These are phyloP conservation scores for Pichia californica DNA, from an alignment of 805 yeast species.

Conservation along the genomic window DNA sequence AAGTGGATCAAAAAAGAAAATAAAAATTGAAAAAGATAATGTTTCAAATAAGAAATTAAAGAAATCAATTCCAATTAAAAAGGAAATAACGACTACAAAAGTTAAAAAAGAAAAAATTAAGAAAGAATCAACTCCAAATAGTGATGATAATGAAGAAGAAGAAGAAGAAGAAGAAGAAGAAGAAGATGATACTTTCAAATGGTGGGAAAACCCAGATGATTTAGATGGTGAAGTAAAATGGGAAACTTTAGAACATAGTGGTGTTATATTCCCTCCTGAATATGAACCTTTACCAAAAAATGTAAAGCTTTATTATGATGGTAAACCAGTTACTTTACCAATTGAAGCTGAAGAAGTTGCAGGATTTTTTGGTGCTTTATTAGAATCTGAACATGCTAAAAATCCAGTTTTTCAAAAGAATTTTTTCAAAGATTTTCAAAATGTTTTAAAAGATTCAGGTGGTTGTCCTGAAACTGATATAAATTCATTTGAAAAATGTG, in stretches of 20 bases:
- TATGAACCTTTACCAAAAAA: slow-evolving; percentile 79
- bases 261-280: slow-evolving; percentile 90
- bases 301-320: slow-evolving; percentile 71
- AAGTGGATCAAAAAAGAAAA: neutral
- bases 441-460: slow-evolving; percentile 63
- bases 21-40: no score
- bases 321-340: slow-evolving; percentile 69
- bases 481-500: slow-evolving; percentile 59
- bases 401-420: slow-evolving; percentile 83
- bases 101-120: neutral
- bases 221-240: slow-evolving; percentile 74
- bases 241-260: slow-evolving; percentile 81
- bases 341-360: slow-evolving; percentile 92
- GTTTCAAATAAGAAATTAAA: no score
- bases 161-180: slow-evolving; percentile 10
- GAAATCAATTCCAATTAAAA: no score
- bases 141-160: slow-evolving; percentile 9
- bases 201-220: slow-evolving; percentile 83
- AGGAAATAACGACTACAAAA: no score
- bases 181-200: slow-evolving; percentile 55
- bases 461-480: slow-evolving; percentile 50
- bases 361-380: slow-evolving; percentile 85
- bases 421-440: slow-evolving; percentile 72
- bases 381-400: slow-evolving; percentile 82
- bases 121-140: slow-evolving; percentile 4